Base-by-base conservation (phyloP, 208 protist species). In the Leishmania arabica region DNA sequence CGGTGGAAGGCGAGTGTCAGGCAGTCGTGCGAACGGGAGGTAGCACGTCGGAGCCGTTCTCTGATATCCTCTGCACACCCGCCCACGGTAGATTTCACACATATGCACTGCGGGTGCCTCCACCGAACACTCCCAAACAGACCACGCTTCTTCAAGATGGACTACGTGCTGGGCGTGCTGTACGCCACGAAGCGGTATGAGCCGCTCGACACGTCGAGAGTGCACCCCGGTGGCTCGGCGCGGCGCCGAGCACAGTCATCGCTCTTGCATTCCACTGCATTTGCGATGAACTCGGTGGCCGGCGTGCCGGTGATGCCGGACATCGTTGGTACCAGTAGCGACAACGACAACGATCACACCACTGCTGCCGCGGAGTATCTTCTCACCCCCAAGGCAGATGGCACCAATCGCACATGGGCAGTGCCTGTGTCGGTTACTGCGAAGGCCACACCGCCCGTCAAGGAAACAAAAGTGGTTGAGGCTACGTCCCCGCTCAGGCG, bases 161-260 rank as follows among this genome's bases (percentile, higher is more conserved):
- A 91, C 62, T 91, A 88, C 56, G 73, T 89, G 6, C 77, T 89
- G 6, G 88, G 86, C 34, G 79, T 80, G 6, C 51, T 88, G 64
- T 89, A 88, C 81, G 83, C 78, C 69, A 91, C 85, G 21, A 84
- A 85, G 45, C 79, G 81, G 77, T 89, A 88, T 71, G 88, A 91
- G 79, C 53, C 78, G 40, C 80, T 86, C 51, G 83, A 87, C 56
- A 78, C 72, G 21, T 77, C 74, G 24, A 19, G 56, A 11, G 54
- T 27, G n/a, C 49, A 77, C 19, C 37, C 15, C 24, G 56, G 37
- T 49, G 56, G 37, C 40, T 66, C 56, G 34, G 19, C 56, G 11
- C 74, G 27, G 34, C 56, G 19, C 5, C 74, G 37, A 4, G 24
- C 7, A 53, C 53, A 21, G 34, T 11, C 72, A 40, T 34, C 11